These are phyloP conservation scores for Aspergillus piperis DNA, from an alignment of 2,329 filamentous ascomycete genomes.

Conservation along the genomic window DNA sequence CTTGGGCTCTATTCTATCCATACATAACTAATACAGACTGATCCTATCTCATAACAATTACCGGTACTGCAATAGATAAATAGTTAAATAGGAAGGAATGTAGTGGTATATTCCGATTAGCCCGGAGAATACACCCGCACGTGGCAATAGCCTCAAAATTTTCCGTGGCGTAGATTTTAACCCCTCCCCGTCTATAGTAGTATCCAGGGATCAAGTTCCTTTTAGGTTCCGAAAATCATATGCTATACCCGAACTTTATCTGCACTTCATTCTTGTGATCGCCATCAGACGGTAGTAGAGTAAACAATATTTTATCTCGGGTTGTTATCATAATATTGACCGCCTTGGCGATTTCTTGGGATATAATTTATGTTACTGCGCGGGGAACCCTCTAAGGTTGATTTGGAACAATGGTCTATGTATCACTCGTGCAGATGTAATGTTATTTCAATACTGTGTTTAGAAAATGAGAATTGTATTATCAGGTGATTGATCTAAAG, in stretches of 20 bases:
- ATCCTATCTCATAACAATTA: background rate
- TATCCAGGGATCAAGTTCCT: background rate
- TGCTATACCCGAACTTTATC: background rate
- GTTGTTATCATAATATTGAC: no score
- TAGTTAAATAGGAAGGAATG: background rate
- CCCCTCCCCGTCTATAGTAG: background rate
- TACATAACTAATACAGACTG: background rate
- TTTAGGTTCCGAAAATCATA: background rate
- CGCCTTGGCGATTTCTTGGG: no score
- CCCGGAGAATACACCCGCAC: slow-evolving; percentile 1
- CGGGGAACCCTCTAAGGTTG: no score
- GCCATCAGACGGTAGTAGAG: no score
- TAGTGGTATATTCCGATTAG: background rate
- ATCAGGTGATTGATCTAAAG: no score
- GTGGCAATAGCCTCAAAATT: background rate
- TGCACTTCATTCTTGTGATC: background rate
- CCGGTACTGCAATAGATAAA: background rate
- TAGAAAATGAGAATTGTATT: no score
- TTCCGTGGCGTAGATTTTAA: background rate
- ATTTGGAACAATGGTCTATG: no score
- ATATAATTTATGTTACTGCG: no score
- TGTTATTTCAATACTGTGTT: no score
- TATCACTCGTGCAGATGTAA: no score
- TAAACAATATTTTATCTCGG: no score
- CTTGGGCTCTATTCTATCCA: no score